Evolutionary conservation across 257 asterid species (phyloP).

Genomic region (Capsicum chinense): DNA sequence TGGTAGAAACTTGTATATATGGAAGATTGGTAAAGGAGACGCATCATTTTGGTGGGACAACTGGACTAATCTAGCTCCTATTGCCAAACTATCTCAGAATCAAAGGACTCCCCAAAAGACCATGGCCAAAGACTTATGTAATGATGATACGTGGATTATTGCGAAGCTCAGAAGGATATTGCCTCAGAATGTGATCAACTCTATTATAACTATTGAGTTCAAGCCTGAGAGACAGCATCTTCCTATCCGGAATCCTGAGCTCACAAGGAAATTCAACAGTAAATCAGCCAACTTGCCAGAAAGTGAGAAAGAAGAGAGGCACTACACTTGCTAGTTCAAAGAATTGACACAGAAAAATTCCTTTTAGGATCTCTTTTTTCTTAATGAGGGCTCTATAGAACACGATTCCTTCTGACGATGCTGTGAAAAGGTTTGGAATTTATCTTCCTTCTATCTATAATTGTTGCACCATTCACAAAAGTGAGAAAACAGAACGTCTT

Average conservation of each 20-base stretch:
- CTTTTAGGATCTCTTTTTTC: not conserved
- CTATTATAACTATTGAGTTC: not conserved
- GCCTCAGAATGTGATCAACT: not conserved
- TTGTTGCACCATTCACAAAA: not conserved
- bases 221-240: not conserved
- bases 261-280: not conserved
- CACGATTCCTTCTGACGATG: not conserved
- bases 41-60: not conserved
- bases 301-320: not conserved
- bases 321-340: not conserved
- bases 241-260: not conserved
- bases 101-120: not conserved
- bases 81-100: not conserved
- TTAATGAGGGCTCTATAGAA: not conserved
- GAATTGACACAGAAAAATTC: not conserved
- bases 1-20: not conserved
- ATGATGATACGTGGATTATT: not conserved
- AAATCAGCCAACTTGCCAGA: not conserved
- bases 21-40: not conserved
- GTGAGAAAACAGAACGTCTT: not conserved
- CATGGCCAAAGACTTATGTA: not conserved
- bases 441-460: not conserved
- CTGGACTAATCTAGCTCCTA: not conserved
- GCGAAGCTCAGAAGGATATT: not conserved
- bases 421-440: not conserved